Evolutionary conservation across 257 asterid genomes (phyloP), one percentile per base, ranked within the genome.

Genomic region (Solanum pimpinellifolium): DNA sequence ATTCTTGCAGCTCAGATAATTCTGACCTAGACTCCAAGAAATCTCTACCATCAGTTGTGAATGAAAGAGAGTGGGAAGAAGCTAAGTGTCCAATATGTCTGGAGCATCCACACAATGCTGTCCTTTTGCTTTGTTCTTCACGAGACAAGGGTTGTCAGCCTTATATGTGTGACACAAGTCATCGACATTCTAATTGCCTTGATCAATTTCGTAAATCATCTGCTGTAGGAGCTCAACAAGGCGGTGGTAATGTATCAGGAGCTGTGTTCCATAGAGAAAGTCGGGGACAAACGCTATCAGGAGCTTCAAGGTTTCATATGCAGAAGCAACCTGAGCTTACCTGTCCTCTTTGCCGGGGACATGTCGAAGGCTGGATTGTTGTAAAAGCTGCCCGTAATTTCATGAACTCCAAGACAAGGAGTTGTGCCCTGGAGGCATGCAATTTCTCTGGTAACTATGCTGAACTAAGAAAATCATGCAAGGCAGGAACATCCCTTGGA

Each of bases 301-400:
- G 73, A 70, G 69, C 84, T 25, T 87, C 68, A 7, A 73, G 85
- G 41, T 78, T 59, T 41, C 76, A 12, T 21, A 76, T 66, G 65
- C 62, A n/a, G 23, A 86, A 84, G 65, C 86, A 81, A 69, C 90
- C 42, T 46, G 84, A 27, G 42, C 84, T 94, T 15, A 81, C 86
- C 18, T 96, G 98, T 91, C 98, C 98, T 69, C 94, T 96, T 69
- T 94, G 98, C 86, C 91, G 98, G 69, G 98, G 98, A 62, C 87
- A 62, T 47, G 84, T 94, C 62, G 70, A 86, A 27, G 92, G 96
- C 25, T 91, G 93, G 91, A 59, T 89, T 27, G 93, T 92, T 27
- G 20, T 83, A 20, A 90, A 87, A 69, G 87, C 91, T 74, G 98
- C 93, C 59, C 91, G 98, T 52, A 82, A 35, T 42, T 90, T 83